Conservation (phyloP, 2,329 filamentous ascomycete species). For the Colletotrichum gloeosporioides region DNA sequence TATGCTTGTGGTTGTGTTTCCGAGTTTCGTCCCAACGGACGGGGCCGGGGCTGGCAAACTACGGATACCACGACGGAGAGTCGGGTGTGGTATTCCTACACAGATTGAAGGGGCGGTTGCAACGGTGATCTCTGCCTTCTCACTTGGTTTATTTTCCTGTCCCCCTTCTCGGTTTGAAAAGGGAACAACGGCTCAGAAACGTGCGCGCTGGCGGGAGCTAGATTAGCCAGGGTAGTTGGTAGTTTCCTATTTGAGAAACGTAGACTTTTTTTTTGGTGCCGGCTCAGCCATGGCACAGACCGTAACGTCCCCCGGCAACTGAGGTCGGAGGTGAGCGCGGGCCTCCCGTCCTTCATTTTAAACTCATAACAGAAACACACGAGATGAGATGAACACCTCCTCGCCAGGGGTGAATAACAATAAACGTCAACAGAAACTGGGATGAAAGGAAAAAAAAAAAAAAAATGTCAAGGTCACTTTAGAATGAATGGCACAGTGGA, state of each 20-base stretch:
- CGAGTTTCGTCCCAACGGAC: neutral
- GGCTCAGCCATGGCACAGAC: neutral
- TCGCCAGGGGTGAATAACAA: neutral
- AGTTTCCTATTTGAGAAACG: neutral
- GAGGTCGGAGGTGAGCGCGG: neutral
- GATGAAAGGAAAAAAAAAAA: too few relatives aligned
- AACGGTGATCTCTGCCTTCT: neutral
- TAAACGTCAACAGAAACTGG: neutral
- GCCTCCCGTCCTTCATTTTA: conserved; percentile 3
- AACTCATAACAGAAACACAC: neutral
- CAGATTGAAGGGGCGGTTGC: neutral
- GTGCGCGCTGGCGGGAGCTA: neutral
- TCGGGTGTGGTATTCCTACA: neutral
- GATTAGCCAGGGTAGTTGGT: neutral
- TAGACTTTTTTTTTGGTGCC: neutral
- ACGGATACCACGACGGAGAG: neutral
- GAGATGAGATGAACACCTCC: neutral
- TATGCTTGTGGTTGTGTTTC: neutral
- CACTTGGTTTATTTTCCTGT: too few relatives aligned
- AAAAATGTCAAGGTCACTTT: neutral
- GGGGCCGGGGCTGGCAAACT: neutral
- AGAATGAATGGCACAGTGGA: neutral
- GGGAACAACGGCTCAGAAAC: neutral
- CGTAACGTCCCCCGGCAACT: neutral
- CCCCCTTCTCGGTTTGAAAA: neutral